These are phyloP conservation scores for Globisporangium solare DNA, from an alignment of 352 stramenopile species.

Conservation along the genomic window DNA sequence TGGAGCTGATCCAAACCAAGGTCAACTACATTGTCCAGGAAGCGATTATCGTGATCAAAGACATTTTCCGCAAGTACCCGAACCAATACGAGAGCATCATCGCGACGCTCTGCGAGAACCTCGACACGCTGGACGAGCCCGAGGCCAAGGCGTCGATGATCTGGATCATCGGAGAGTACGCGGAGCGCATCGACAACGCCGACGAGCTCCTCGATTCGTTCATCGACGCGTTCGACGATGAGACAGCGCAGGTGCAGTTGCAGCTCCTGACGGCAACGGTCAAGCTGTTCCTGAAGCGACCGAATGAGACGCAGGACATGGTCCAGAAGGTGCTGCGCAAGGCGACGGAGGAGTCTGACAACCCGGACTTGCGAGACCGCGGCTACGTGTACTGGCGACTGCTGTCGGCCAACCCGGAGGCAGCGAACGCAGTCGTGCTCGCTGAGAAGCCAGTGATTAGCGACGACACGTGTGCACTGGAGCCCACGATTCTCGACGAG, in stretches of 20 bases:
- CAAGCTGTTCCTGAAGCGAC: constrained; percentile 98
- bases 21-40: constrained; percentile 99
- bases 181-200: constrained; percentile 99
- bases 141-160: constrained; percentile 99
- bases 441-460: constrained; percentile 99
- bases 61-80: constrained; percentile 99
- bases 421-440: constrained; percentile 96
- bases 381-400: constrained; percentile 99
- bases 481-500: constrained; percentile 94
- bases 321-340: constrained; percentile 97
- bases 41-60: constrained; percentile 99
- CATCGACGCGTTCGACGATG: constrained; percentile 98
- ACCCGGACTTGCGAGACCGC: constrained; percentile 97
- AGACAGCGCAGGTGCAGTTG: constrained; percentile 95
- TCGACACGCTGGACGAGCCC: constrained; percentile 99
- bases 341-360: constrained; percentile 97
- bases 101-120: constrained; percentile 97
- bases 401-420: constrained; percentile 97
- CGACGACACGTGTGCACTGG: constrained; percentile 96
- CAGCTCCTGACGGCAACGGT: constrained; percentile 98
- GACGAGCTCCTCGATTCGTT: constrained; percentile 99
- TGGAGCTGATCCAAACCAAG: constrained; percentile 99
- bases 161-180: constrained; percentile 99
- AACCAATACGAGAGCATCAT: constrained; percentile 99
- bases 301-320: constrained; percentile 93